Evolutionary conservation across 495 filamentous ascomycete genomes (phyloP).

Genomic region (Xylaria curta): DNA sequence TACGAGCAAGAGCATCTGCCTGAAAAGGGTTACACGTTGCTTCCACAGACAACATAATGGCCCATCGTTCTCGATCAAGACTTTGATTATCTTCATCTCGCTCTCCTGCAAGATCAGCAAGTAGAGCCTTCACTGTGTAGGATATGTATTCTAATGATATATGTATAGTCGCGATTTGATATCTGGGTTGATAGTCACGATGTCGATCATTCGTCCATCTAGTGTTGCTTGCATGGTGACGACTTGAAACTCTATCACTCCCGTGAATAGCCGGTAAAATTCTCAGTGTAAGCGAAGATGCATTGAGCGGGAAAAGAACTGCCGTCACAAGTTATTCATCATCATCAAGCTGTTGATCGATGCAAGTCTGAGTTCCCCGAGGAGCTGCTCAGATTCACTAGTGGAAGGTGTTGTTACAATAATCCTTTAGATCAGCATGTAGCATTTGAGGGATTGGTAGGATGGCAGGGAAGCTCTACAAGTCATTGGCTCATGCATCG

Average conservation of each 20-base stretch:
- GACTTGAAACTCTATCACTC: slow-evolving; percentile 1
- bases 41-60: not conserved
- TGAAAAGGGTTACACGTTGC: not conserved
- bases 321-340: slow-evolving; percentile 9
- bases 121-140: not conserved
- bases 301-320: slow-evolving; percentile 16
- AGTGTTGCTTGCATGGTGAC: slow-evolving; percentile 19
- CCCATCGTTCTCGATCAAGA: not conserved
- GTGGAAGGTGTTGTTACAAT: slow-evolving; percentile 18
- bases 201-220: slow-evolving; percentile 10
- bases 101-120: not conserved
- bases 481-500: slow-evolving; percentile 25
- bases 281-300: slow-evolving; percentile 19
- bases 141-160: slow-evolving; percentile 14
- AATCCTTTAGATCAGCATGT: slow-evolving; percentile 24
- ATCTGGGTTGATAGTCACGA: slow-evolving; percentile 6
- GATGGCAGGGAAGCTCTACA: slow-evolving; percentile 6
- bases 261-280: slow-evolving; percentile 16
- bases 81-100: not conserved
- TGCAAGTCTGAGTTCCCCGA: slow-evolving; percentile 5
- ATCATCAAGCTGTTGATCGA: slow-evolving; percentile 12
- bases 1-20: not conserved
- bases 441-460: slow-evolving; percentile 9
- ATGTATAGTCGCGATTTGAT: slow-evolving; percentile 13
- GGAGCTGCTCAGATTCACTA: slow-evolving; percentile 1